A percentile compares a stretch with the other conserved stretches of the same genome.
These are phyloP conservation scores for Gossypium ekmanianum DNA, from an alignment of 345 rosid species.

Conservation along the genomic window DNA sequence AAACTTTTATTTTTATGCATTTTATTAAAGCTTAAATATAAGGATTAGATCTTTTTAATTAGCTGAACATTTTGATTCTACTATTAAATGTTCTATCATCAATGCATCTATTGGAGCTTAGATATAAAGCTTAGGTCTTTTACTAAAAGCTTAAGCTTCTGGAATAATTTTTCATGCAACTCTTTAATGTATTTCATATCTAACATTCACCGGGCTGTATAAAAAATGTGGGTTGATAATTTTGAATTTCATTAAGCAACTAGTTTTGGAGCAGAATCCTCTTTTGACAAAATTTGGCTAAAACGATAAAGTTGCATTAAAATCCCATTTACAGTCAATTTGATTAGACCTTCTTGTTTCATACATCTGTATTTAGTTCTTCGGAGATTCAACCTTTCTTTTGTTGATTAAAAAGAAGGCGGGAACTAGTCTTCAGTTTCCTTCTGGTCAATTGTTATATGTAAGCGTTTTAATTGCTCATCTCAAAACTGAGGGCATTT, in stretches of 20 bases:
- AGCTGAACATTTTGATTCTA: not conserved
- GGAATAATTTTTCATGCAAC: not conserved
- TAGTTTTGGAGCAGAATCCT: not conserved
- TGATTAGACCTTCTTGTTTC: not conserved
- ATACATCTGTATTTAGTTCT: not conserved
- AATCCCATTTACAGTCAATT: not conserved
- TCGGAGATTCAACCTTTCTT: not conserved
- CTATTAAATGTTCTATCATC: not conserved
- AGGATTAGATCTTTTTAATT: no score
- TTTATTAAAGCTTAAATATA: not conserved
- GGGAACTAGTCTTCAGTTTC: not conserved
- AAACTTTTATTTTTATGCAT: no score
- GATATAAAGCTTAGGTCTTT: not conserved
- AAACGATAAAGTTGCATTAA: not conserved
- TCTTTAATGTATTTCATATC: not conserved
- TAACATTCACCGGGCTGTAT: not conserved
- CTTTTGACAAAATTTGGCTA: slow-evolving; percentile 6
- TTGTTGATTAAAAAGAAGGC: not conserved
- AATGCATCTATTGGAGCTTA: not conserved
- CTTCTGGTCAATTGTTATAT: not conserved
- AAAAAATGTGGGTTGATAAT: not conserved
- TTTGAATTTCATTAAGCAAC: not conserved
- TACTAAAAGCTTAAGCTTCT: not conserved
- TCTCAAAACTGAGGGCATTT: not conserved
- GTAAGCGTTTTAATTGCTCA: not conserved